Evolutionary conservation across 73 alveolate species (phyloP), one percentile per base, ranked within the genome.

Genomic region (Paramecium biaurelia): DNA sequence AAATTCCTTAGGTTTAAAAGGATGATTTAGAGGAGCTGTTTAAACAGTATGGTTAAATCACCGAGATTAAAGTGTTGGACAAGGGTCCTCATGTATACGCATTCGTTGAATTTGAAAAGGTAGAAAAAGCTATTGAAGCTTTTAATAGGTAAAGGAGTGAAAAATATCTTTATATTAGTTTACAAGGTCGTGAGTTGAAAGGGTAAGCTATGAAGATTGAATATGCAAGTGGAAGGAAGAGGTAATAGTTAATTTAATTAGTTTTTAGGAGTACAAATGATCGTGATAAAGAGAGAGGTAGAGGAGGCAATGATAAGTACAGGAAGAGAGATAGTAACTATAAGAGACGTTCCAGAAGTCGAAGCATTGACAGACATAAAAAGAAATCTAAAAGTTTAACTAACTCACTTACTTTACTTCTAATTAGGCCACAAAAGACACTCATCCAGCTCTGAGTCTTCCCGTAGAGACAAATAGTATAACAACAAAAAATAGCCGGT

Each of bases 321-420:
- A 38, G 90, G 21, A 79, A 79, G 72, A 38, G 90, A 79, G 90
- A 79, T 42, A 63, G 68, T 18, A 35, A n/a, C 43, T 79, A 79
- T 63, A 47, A 34, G 56, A 79, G 90, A 79, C 70, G 90, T 15
- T 79, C 90, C 70, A 5, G 90, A 79, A 43, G 76, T 24, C 90
- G 74, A 43, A 79, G 90, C 49, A 32, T 23, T 45, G 72, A 79
- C 32, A 32, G 72, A 21, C 70, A 79, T 21, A 79, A 79, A 26
- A 43, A 79, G 90, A 79, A 79, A 79, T 79, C 90, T 79, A 79
- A 79, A 79, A 79, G 90, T 79, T 79, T 63, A 28, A 72, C 86
- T 79, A 24, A 37, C 74, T 24, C 90, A 37, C 86, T 38, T 37
- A 34, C 47, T 23, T 23, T 45, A 37, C 43, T 24, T 63, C 56